These are phyloP conservation scores for Petrea volubilis DNA, from an alignment of 257 asterid species.

Conservation along the genomic window DNA sequence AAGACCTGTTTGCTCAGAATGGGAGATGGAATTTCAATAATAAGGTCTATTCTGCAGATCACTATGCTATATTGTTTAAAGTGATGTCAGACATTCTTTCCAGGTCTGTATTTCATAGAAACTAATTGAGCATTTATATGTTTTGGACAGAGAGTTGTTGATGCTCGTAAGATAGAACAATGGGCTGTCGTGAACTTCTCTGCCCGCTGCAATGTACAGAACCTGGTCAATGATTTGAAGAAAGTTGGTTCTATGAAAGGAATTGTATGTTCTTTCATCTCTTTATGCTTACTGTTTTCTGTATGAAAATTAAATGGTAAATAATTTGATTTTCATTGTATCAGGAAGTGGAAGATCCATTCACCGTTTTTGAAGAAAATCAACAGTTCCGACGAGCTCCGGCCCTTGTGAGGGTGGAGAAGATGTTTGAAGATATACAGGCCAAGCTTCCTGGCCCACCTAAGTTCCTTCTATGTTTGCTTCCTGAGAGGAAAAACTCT, in stretches of 20 bases:
- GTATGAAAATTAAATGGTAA: background rate
- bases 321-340: background rate
- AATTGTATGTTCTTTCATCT: slow-evolving; percentile 51
- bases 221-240: slow-evolving; percentile 57
- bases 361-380: slow-evolving; percentile 60
- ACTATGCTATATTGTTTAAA: slow-evolving; percentile 12
- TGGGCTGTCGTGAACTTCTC: slow-evolving; percentile 92
- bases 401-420: slow-evolving; percentile 73
- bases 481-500: slow-evolving; percentile 82
- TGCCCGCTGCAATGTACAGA: slow-evolving; percentile 62
- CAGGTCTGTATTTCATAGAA: background rate
- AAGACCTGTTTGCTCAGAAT: slow-evolving; percentile 68
- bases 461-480: slow-evolving; percentile 73
- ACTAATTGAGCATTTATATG: background rate
- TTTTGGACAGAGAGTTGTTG: slow-evolving; percentile 56
- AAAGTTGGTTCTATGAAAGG: slow-evolving; percentile 76
- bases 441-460: slow-evolving; percentile 77
- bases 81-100: background rate
- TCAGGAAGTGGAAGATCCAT: slow-evolving; percentile 61
- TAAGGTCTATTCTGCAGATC: slow-evolving; percentile 48
- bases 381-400: slow-evolving; percentile 68
- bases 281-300: background rate
- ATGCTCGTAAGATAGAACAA: slow-evolving; percentile 61
- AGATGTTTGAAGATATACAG: slow-evolving; percentile 68
- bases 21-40: slow-evolving; percentile 92